Percentiles rank a stretch among this genome's conserved stretches.
These are phyloP conservation scores for Aspergillus indologenus DNA, from an alignment of 495 filamentous ascomycete genomes.

Conservation along the genomic window DNA sequence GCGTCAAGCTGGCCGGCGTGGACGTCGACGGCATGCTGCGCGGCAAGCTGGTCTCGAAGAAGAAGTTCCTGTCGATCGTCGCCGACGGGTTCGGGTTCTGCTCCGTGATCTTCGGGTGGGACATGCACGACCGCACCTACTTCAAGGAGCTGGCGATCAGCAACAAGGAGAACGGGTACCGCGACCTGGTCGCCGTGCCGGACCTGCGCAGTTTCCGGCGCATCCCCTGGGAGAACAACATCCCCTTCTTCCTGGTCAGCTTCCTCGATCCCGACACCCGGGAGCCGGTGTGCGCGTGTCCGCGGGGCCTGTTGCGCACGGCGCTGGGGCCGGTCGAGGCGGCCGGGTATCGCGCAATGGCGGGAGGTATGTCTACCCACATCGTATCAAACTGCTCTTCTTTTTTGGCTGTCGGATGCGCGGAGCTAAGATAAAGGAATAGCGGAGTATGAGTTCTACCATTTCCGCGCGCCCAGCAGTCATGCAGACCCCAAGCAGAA, in stretches of 20 bases:
- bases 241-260: conserved; percentile 90
- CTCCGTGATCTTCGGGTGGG: conserved; percentile 95
- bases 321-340: conserved; percentile 62
- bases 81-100: conserved; percentile 92
- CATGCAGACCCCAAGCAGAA: conserved; percentile 51
- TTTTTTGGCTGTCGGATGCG: too few species aligned
- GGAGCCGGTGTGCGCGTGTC: conserved; percentile 74
- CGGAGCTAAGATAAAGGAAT: too few species aligned
- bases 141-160: conserved; percentile 79
- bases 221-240: conserved; percentile 91
- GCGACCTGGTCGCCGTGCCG: conserved; percentile 80
- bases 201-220: conserved; percentile 80
- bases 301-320: conserved; percentile 69
- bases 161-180: conserved; percentile 91
- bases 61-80: conserved; percentile 87
- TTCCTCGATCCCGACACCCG: conserved; percentile 62
- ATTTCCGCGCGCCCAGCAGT: conserved; percentile 68
- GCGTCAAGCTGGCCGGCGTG: conserved; percentile 87
- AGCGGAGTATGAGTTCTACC: conserved; percentile 99
- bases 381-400: too few species aligned
- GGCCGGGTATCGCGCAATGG: conserved; percentile 77
- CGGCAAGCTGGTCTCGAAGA: conserved; percentile 93
- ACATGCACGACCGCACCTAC: conserved; percentile 95
- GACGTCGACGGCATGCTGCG: conserved; percentile 90
- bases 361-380: conserved; percentile 64